Conservation (phyloP, 2,329 filamentous ascomycete species). For the Colletotrichum salicis region DNA sequence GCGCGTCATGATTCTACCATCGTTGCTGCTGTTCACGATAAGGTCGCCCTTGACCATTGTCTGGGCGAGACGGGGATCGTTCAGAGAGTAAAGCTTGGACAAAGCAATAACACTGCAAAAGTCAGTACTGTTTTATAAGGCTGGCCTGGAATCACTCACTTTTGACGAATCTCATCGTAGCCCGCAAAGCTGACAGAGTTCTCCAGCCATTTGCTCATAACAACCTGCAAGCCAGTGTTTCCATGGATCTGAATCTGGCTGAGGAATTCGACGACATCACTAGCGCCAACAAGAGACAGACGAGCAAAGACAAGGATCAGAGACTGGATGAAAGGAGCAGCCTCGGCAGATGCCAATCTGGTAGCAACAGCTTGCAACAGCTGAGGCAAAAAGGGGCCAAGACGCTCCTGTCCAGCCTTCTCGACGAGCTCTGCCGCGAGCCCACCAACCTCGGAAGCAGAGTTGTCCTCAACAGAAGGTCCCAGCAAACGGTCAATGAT, state of each 20-base stretch:
- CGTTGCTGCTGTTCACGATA: slow-evolving; percentile 76
- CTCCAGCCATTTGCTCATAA: slow-evolving; percentile 95
- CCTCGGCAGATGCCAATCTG: slow-evolving; percentile 82
- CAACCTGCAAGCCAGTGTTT: slow-evolving; percentile 85
- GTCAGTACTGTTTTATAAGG: not conserved
- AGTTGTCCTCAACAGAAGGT: slow-evolving; percentile 87
- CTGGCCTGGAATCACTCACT: slow-evolving; percentile 66
- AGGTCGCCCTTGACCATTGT: slow-evolving; percentile 92
- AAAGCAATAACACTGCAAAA: slow-evolving; percentile 82
- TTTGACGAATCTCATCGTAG: slow-evolving; percentile 96
- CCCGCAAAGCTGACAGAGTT: slow-evolving; percentile 98
- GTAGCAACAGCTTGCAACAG: slow-evolving; percentile 89
- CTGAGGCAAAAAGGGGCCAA: slow-evolving; percentile 90
- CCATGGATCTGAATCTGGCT: slow-evolving; percentile 83
- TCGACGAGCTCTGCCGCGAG: slow-evolving; percentile 95
- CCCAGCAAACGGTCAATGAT: slow-evolving; percentile 93
- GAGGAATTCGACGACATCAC: slow-evolving; percentile 92
- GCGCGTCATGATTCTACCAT: slow-evolving; percentile 87
- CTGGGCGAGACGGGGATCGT: slow-evolving; percentile 81
- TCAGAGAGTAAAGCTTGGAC: slow-evolving; percentile 88
- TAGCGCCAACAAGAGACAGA: slow-evolving; percentile 83
- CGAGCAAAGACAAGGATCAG: slow-evolving; percentile 95
- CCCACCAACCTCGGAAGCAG: slow-evolving; percentile 94
- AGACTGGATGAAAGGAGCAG: slow-evolving; percentile 93
- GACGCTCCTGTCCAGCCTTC: slow-evolving; percentile 89